These are phyloP conservation scores for Phytophthora colocasiae DNA, from an alignment of 352 stramenopile species.

Conservation along the genomic window DNA sequence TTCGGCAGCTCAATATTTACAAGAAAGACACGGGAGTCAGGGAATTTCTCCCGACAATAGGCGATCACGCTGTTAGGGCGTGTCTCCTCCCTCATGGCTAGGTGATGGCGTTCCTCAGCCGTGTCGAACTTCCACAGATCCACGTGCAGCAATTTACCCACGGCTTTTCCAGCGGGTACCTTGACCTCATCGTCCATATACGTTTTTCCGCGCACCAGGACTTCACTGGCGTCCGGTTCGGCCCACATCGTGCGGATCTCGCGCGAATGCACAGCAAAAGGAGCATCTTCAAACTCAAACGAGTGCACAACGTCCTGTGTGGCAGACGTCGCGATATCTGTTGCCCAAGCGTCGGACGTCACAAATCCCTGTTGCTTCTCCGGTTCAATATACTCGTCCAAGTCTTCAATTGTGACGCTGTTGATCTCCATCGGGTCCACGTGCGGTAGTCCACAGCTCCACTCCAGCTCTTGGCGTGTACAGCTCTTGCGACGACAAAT, in stretches of 20 bases:
- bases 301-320: conserved; percentile 15
- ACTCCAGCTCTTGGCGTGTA: conserved; percentile 38
- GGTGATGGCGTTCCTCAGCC: conserved; percentile 56
- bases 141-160: conserved; percentile 71
- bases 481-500: conserved; percentile 42
- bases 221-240: conserved; percentile 54
- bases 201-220: conserved; percentile 60
- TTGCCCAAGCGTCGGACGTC: conserved; percentile 22
- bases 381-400: conserved; percentile 35
- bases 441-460: conserved; percentile 38
- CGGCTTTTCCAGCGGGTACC: conserved; percentile 41
- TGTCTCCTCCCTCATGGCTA: conserved; percentile 55
- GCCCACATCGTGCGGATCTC: conserved; percentile 66
- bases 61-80: conserved; percentile 57
- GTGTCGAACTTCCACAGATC: conserved; percentile 65
- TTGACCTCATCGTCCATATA: conserved; percentile 75
- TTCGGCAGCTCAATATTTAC: conserved; percentile 88
- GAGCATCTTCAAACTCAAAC: conserved; percentile 41
- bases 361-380: conserved; percentile 23
- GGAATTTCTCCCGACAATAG: conserved; percentile 52
- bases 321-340: conserved; percentile 22
- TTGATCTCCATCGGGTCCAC: conserved; percentile 39
- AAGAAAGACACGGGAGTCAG: conserved; percentile 81
- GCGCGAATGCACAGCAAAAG: conserved; percentile 41
- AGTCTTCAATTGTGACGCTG: conserved; percentile 39